Evolutionary conservation across 345 rosid genomes (phyloP), one percentile per base, ranked within the genome.

Genomic region (Pistacia integerrima): DNA sequence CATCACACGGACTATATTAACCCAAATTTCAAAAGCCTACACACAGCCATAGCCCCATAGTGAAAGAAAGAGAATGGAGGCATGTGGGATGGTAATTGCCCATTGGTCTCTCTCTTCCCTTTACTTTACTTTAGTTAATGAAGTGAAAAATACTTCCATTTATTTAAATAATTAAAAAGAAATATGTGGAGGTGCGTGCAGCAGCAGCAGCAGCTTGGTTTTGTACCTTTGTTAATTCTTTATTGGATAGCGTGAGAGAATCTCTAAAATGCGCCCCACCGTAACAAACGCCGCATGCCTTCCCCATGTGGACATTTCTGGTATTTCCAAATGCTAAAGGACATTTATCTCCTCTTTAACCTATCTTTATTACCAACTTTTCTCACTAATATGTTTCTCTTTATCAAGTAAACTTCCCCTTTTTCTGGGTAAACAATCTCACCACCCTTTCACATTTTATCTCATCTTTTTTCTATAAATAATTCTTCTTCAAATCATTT

Each of bases 201-300:
- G 33, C 33, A 1, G 25, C 22, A 22, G 22, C 25, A 25, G 25
- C 3, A 30, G 79, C 77, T 1, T 12, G 58, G 78, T 57, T 57
- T 70, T 77, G 68, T 25, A 25, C 25, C 25, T 57, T 57, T 18
- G 20, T 79, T 71, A 69, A 69, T 76, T 82, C 78, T 68, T 73
- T 36, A 69, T 76, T 30, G 83, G 79, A 41, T 61, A 41, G 52
- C 54, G 83, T 61, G 81, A 79, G 63, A 79, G 82, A 82, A 74
- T 84, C 85, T 82, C 81, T 58, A 71, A 82, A 63, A 74, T 81
- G 61, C 82, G 80, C 33, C 85, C 64, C 67, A 20, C 83, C 76
- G 78, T 68, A 38, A 77, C 62, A 67, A 67, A 74, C 44, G 80
- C 80, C 65, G 63, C 75, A 5, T 46, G 76, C 68, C 54, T 57